Evolutionary conservation across 768 basidiomycete species (phyloP).

Genomic region (Naganishia friedmannii): DNA sequence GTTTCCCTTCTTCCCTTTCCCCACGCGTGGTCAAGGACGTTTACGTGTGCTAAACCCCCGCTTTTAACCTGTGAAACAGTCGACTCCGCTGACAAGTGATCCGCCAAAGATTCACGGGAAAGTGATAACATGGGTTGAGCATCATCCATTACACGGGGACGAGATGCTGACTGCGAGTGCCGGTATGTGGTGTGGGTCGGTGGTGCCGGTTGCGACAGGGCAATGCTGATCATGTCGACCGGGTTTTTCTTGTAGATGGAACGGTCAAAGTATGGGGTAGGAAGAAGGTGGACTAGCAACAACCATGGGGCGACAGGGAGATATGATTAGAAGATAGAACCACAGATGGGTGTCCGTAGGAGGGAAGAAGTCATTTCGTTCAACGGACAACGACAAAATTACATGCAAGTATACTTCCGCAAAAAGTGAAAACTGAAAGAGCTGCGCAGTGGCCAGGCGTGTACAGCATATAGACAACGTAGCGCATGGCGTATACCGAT

Average conservation of each 20-base stretch:
- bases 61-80: neutral
- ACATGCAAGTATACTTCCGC: too few species aligned
- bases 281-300: neutral
- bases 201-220: neutral
- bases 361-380: too few species aligned
- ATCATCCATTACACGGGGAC: slow-evolving; percentile 70
- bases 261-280: slow-evolving; percentile 78
- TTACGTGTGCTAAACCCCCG: too few species aligned
- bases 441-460: too few species aligned
- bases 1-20: slow-evolving; percentile 37
- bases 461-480: slow-evolving; percentile 61
- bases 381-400: too few species aligned
- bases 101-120: slow-evolving; percentile 77
- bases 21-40: neutral
- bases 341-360: too few species aligned
- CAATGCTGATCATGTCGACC: neutral
- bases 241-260: slow-evolving; percentile 60
- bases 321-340: too few species aligned
- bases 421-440: too few species aligned
- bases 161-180: slow-evolving; percentile 87
- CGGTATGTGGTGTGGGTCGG: slow-evolving; percentile 34
- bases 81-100: slow-evolving; percentile 58
- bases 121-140: slow-evolving; percentile 85
- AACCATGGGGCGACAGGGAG: too few species aligned
- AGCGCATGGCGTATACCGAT: slow-evolving; percentile 54